These are phyloP conservation scores for Erodium moschatum DNA, from an alignment of 441 rosid genomes.

Conservation along the genomic window DNA sequence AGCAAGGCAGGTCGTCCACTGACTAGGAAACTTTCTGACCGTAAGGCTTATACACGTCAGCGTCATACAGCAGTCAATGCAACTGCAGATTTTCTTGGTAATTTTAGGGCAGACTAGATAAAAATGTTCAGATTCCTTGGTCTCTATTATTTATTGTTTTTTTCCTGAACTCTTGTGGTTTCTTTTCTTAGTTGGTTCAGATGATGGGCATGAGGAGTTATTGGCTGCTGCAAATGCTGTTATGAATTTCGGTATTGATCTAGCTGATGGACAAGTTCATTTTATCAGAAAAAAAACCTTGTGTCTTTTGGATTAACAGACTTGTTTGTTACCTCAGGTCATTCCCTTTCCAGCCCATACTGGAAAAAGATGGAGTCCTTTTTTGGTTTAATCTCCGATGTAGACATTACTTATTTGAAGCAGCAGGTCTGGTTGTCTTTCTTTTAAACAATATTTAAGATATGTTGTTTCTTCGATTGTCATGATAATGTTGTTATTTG, in stretches of 20 bases:
- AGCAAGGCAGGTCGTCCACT: constrained; percentile 88
- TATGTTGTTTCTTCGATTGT: neutral
- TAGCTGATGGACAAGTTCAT: constrained; percentile 14
- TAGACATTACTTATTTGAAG: constrained; percentile 52
- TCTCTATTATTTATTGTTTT: constrained; percentile 5
- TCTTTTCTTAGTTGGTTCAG: constrained; percentile 57
- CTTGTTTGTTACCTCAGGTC: constrained; percentile 45
- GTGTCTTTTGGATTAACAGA: constrained; percentile 20
- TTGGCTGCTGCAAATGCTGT: constrained; percentile 86
- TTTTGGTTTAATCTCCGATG: constrained; percentile 65
- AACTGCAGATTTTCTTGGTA: constrained; percentile 84
- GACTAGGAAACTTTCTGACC: constrained; percentile 89
- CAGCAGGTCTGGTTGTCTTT: constrained; percentile 43
- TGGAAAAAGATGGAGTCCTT: constrained; percentile 84
- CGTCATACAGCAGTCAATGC: constrained; percentile 52
- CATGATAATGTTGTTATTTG: neutral
- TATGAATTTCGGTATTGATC: constrained; percentile 44
- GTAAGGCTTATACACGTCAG: constrained; percentile 81
- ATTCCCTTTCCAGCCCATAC: constrained; percentile 44
- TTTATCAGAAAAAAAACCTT: constrained; percentile 13
- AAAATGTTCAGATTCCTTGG: constrained; percentile 3
- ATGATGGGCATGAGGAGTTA: constrained; percentile 86
- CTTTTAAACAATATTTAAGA: neutral
- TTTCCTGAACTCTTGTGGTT: constrained; percentile 23
- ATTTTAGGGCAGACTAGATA: constrained; percentile 22